Evolutionary conservation across 495 filamentous ascomycete species (phyloP).

Genomic region (Durotheca rogersii): DNA sequence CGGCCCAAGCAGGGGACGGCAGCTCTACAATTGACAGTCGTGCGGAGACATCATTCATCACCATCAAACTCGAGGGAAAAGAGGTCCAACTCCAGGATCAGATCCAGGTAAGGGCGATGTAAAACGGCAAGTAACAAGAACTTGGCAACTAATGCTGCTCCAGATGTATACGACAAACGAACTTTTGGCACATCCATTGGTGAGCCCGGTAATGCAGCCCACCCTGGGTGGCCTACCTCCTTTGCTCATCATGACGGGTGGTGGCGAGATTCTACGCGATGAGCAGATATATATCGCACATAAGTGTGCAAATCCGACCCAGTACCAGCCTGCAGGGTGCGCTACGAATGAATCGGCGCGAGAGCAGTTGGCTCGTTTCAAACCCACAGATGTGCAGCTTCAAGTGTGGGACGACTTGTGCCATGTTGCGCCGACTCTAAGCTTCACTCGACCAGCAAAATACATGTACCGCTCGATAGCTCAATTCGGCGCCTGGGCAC

Average conservation of each 20-base stretch:
- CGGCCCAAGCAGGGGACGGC: slow-evolving; percentile 2
- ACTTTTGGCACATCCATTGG: slow-evolving; percentile 79
- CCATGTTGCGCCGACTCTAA: slow-evolving; percentile 86
- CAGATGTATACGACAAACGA: slow-evolving; percentile 87
- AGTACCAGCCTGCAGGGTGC: slow-evolving; percentile 67
- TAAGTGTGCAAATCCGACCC: slow-evolving; percentile 79
- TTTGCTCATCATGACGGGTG: slow-evolving; percentile 79
- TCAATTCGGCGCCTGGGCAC: slow-evolving; percentile 87
- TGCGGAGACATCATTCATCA: slow-evolving; percentile 48
- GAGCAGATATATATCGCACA: slow-evolving; percentile 95
- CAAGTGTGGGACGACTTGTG: slow-evolving; percentile 96
- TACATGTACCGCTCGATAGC: slow-evolving; percentile 89
- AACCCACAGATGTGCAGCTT: slow-evolving; percentile 87
- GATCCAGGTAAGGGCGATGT: slow-evolving; percentile 61
- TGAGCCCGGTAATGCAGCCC: slow-evolving; percentile 82
- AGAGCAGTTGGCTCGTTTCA: slow-evolving; percentile 65
- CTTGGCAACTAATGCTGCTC: slow-evolving; percentile 15
- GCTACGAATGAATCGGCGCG: slow-evolving; percentile 61
- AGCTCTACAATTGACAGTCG: slow-evolving; percentile 26
- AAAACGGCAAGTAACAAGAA: background rate
- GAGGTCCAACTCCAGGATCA: slow-evolving; percentile 79
- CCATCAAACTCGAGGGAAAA: slow-evolving; percentile 69
- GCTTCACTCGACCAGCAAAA: slow-evolving; percentile 91
- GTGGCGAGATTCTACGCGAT: slow-evolving; percentile 84
- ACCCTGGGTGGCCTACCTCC: slow-evolving; percentile 87